phyloP scores from a whole-genome alignment of 2,329 filamentous ascomycete genomes.

The Sporothrix pallida region DNA sequence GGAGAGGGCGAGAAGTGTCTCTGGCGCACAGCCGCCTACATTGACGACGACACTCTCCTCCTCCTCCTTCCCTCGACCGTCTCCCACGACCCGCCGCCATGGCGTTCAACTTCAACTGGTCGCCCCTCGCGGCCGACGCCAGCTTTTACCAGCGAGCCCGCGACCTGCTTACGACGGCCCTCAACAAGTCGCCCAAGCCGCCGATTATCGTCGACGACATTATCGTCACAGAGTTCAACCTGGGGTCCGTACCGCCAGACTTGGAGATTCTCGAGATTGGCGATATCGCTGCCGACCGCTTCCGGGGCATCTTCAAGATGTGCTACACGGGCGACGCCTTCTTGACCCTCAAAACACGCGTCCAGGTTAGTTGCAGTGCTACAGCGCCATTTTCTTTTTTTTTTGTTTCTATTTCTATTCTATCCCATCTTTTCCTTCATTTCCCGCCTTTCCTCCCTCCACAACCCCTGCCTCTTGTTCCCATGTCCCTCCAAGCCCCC shows the following conservation, averaged over 20 bases:
- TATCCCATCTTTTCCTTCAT: not conserved
- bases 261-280: constrained; percentile 97
- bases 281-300: constrained; percentile 94
- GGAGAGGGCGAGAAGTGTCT: constrained; percentile 28
- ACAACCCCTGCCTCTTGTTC: constrained; percentile 22
- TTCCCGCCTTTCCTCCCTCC: constrained; percentile 1
- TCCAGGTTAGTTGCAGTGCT: constrained; percentile 68
- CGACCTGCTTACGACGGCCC: constrained; percentile 89
- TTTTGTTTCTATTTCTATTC: constrained; percentile 31
- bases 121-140: constrained; percentile 94
- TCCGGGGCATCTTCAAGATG: constrained; percentile 99
- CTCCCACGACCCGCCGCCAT: constrained; percentile 56
- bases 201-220: constrained; percentile 99
- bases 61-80: not conserved
- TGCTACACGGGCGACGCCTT: constrained; percentile 95
- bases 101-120: constrained; percentile 99
- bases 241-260: constrained; percentile 91
- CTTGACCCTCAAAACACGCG: constrained; percentile 90
- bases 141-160: constrained; percentile 87
- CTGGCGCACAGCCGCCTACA: not conserved
- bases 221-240: constrained; percentile 94
- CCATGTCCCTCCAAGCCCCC: constrained; percentile 23
- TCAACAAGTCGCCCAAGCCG: constrained; percentile 97
- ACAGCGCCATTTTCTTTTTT: constrained; percentile 23
- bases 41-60: constrained; percentile 9